Base-by-base conservation (phyloP, 176 grass and related monocot genomes). In the Oryza punctata region DNA sequence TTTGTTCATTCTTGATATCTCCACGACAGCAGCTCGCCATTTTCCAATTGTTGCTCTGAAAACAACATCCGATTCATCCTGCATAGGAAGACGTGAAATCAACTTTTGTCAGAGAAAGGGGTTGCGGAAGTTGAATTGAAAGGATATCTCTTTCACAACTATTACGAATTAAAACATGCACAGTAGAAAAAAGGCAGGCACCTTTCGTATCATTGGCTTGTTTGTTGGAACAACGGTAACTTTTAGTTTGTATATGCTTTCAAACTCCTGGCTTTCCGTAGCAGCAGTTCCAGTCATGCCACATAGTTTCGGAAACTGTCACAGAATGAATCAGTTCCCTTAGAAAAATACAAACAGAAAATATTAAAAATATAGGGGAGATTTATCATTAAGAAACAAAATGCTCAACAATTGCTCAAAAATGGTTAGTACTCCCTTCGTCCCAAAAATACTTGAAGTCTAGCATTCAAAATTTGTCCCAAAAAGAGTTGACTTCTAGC, bases 41-140 rank as follows among this genome's bases (percentile, higher is more conserved):
- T 98, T 95, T 78, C 96, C 96, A 73, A 70, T 95, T 81, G 90
- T 91, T 86, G 93, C 93, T 89, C 96, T 91, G 77, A 98, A 98
- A 81, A 98, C 96, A 88, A 98, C 93, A 91, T 98, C 96, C 50
- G 96, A 98, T 6, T 98, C 96, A 80, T 98, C 96, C 96, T 98
- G 65, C 54, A 87, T 86, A 73, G 30, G 41, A 81, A 85, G 59
- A 66, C 64, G 15, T 18, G 72, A 69, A 41, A 57, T 82, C 6
- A 72, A 37, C 8, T 19, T 57, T 57, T 47, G n/a, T 72, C 5
- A 77, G 7, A 72, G 80, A 72, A 70, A 73, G 37, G 16, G 47
- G 60, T 2, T 18, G 41, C 59, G 28, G 38, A 49, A 78, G 47
- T 73, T 69, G 45, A 73, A 86, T 60, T 0, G 28, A 9, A 66